Conservation (phyloP, 805 yeast genomes). For the Candida nonsorbophila region DNA sequence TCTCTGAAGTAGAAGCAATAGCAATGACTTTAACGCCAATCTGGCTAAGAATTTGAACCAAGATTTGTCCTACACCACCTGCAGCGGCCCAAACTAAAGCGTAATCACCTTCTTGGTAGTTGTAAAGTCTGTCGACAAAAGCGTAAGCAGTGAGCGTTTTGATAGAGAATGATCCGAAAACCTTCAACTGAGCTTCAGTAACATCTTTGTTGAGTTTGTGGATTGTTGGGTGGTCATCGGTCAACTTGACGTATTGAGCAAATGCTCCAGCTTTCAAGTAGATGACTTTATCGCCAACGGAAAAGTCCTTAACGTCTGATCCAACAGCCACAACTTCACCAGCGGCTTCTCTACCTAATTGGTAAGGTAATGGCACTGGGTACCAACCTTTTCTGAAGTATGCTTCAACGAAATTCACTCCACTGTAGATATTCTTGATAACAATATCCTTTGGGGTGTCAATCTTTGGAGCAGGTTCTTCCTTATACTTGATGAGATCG, state of each 20-base stretch:
- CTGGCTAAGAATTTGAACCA: constrained; percentile 56
- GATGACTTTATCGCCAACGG: constrained; percentile 69
- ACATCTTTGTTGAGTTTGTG: constrained; percentile 45
- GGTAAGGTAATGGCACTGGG: constrained; percentile 52
- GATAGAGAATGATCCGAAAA: constrained; percentile 55
- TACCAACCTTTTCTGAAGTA: constrained; percentile 81
- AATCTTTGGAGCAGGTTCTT: constrained; percentile 55
- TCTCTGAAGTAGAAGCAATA: constrained; percentile 72
- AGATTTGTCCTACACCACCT: constrained; percentile 82
- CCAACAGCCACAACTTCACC: constrained; percentile 71
- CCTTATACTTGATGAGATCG: constrained; percentile 55
- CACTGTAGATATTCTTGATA: constrained; percentile 70
- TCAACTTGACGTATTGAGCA: constrained; percentile 65
- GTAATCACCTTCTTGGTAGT: constrained; percentile 63
- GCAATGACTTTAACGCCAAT: constrained; percentile 83
- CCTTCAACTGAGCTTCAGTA: constrained; percentile 45
- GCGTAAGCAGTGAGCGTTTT: constrained; percentile 82
- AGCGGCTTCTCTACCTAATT: constrained; percentile 69
- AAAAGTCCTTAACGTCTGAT: constrained; percentile 43
- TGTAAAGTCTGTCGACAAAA: constrained; percentile 60
- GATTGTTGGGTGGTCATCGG: constrained; percentile 27
- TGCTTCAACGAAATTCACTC: constrained; percentile 77
- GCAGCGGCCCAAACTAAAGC: constrained; percentile 89
- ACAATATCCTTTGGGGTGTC: constrained; percentile 50
- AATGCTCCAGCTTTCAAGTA: constrained; percentile 50